These are phyloP conservation scores for Pythium sukuiense DNA, from an alignment of 352 stramenopile genomes.

Conservation along the genomic window DNA sequence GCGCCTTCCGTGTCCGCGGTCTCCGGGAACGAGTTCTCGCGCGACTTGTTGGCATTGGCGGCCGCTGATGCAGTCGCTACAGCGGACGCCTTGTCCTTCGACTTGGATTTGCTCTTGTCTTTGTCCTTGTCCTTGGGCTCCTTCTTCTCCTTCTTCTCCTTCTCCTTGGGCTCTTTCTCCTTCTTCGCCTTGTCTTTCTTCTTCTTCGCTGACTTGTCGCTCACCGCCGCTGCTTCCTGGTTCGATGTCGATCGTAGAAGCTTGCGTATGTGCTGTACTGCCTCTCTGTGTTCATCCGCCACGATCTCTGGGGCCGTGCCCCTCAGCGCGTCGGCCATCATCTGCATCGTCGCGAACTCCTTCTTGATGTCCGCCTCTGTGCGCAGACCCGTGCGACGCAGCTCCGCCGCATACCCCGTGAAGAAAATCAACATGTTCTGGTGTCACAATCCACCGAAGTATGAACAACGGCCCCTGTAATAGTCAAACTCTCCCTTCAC, in stretches of 20 bases:
- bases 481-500: background rate
- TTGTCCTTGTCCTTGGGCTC: constrained; percentile 46
- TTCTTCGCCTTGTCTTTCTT: constrained; percentile 43
- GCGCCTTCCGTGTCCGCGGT: constrained; percentile 36
- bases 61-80: constrained; percentile 1
- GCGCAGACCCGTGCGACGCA: constrained; percentile 71
- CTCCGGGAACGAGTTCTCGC: constrained; percentile 44
- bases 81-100: constrained; percentile 20
- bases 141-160: constrained; percentile 45
- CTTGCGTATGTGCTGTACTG: constrained; percentile 58
- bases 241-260: constrained; percentile 64
- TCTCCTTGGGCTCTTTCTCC: constrained; percentile 31
- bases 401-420: constrained; percentile 58
- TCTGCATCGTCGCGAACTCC: constrained; percentile 54
- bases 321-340: constrained; percentile 49
- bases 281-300: constrained; percentile 31
- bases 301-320: constrained; percentile 31
- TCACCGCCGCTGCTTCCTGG: constrained; percentile 40
- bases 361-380: constrained; percentile 65
- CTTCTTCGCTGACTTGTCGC: constrained; percentile 45
- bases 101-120: constrained; percentile 26
- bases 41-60: constrained; percentile 36
- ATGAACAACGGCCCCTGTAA: background rate
- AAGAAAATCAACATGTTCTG: constrained; percentile 76
- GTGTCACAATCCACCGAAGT: background rate